Base-by-base conservation (phyloP, 208 protist genomes). In the Balamuthia mandrillaris region DNA sequence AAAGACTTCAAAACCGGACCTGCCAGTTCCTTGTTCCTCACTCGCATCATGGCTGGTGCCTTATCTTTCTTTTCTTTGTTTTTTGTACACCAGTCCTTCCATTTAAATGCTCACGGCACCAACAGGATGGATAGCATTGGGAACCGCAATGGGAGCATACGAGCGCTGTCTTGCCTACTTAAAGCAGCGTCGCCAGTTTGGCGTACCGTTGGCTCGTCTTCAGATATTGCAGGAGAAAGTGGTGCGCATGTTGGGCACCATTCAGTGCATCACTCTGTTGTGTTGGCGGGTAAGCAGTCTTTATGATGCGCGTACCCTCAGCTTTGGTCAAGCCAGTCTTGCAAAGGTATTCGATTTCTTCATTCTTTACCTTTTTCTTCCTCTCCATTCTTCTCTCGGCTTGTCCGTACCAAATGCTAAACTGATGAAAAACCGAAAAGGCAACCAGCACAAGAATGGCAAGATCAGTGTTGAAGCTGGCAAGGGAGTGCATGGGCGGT, bases 181-280 rank as follows among this genome's bases (percentile, higher is more conserved):
- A 6, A 77, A 88, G 27, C 10, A 65, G 16, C 60, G 85, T 39
- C 63, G 68, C 27, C 85, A 88, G 66, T 88, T 88, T 31, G 74
- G 74, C 6, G 29, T 31, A 61, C 61, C 75, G 18, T 31, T 88
- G 1, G 56, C 85, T 24, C 24, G 24, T 18, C 79, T 84, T 16
- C 85, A 88, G 66, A 44, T 88, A 9, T 24, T 85, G 27, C 85
- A 88, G 66, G 85, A 88, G 21, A 56, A 75, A 7, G 37, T 88
- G 9, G 63, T 79, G 35, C 72, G 49, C 49, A 88, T 88, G 85
- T n/a, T 84, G 10, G 63, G 33, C 45, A 47, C 47, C 42, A 24
- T 68, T 27, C 85, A 88, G 66, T 33, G 63, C 10, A 88, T 88
- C 47, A 31, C 54, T 5, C 27, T 88, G 3, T 85, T 88, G 85